Conservation (phyloP, 2,329 filamentous ascomycete species). For the Fusarium pseudocircinatum region DNA sequence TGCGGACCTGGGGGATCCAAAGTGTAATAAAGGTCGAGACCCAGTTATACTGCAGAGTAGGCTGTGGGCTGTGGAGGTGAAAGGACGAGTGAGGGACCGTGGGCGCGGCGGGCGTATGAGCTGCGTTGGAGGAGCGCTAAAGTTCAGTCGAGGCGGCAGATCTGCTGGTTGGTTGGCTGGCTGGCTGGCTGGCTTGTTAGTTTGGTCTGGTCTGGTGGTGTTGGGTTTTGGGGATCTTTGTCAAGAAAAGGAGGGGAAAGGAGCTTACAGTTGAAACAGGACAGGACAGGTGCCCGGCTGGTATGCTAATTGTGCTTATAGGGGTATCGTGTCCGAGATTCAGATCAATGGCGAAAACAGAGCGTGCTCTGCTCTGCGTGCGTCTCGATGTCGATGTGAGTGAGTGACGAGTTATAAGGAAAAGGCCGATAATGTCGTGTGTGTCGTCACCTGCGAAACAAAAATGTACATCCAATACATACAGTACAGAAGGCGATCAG, state of each 20-base stretch:
- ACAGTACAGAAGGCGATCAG: conserved; percentile 30
- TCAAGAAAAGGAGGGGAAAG: conserved; percentile 25
- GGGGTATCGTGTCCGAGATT: conserved; percentile 12
- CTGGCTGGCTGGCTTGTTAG: conserved; percentile 19
- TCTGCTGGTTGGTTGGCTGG: conserved; percentile 32
- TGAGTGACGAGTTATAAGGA: not conserved
- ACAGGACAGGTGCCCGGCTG: conserved; percentile 20
- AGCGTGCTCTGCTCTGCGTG: not conserved
- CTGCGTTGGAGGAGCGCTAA: conserved; percentile 36
- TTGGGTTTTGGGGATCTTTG: conserved; percentile 31
- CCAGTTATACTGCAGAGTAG: conserved; percentile 6
- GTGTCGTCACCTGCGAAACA: conserved; percentile 34
- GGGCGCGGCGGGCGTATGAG: conserved; percentile 28
- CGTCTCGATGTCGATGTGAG: not conserved
- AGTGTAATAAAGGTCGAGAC: conserved; percentile 41
- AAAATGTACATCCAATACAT: not conserved
- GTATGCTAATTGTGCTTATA: conserved; percentile 28
- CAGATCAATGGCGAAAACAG: conserved; percentile 1
- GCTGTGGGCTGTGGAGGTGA: conserved; percentile 30
- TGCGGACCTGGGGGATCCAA: conserved; percentile 37
- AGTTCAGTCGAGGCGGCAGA: conserved; percentile 32
- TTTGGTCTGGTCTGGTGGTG: conserved; percentile 18
- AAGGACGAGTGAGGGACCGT: conserved; percentile 23
- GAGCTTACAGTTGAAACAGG: conserved; percentile 29
- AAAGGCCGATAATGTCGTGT: not conserved